Evolutionary conservation across 2,329 filamentous ascomycete species (phyloP).

Genomic region (Fusarium sacchari): DNA sequence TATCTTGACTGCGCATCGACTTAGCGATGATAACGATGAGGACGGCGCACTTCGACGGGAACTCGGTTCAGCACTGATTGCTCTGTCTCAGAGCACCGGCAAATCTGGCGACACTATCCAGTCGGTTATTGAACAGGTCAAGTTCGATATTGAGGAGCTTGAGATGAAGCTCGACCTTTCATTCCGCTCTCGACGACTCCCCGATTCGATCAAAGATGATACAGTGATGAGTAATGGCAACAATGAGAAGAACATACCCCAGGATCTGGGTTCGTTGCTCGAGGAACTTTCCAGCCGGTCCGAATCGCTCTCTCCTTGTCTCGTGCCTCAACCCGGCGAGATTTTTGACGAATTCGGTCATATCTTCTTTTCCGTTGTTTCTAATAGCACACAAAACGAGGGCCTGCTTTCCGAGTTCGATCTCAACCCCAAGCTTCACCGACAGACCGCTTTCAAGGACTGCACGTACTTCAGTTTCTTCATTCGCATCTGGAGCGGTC

Average conservation of each 20-base stretch:
- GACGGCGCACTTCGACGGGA: constrained; percentile 68
- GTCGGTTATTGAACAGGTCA: constrained; percentile 71
- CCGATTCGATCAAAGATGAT: constrained; percentile 61
- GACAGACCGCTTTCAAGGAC: constrained; percentile 64
- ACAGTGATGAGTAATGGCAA: constrained; percentile 47
- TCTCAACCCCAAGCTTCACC: constrained; percentile 63
- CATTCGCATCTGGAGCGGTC: constrained; percentile 76
- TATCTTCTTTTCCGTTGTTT: constrained; percentile 65
- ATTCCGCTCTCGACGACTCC: constrained; percentile 66
- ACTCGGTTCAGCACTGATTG: constrained; percentile 73
- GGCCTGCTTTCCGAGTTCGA: constrained; percentile 63
- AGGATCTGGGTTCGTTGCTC: constrained; percentile 54
- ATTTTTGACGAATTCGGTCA: constrained; percentile 69
- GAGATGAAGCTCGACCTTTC: constrained; percentile 79
- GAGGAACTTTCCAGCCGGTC: constrained; percentile 51
- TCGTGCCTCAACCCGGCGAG: constrained; percentile 60
- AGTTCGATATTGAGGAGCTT: constrained; percentile 77
- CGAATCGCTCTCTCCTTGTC: constrained; percentile 59
- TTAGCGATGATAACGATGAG: constrained; percentile 64
- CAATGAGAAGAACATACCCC: constrained; percentile 42
- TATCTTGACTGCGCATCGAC: constrained; percentile 67
- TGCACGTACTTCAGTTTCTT: constrained; percentile 81
- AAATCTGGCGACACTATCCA: constrained; percentile 71
- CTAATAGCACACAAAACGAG: constrained; percentile 53
- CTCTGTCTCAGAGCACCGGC: constrained; percentile 68